Base-by-base conservation (phyloP, 2,329 filamentous ascomycete species). In the Stachybotrys chartarum region DNA sequence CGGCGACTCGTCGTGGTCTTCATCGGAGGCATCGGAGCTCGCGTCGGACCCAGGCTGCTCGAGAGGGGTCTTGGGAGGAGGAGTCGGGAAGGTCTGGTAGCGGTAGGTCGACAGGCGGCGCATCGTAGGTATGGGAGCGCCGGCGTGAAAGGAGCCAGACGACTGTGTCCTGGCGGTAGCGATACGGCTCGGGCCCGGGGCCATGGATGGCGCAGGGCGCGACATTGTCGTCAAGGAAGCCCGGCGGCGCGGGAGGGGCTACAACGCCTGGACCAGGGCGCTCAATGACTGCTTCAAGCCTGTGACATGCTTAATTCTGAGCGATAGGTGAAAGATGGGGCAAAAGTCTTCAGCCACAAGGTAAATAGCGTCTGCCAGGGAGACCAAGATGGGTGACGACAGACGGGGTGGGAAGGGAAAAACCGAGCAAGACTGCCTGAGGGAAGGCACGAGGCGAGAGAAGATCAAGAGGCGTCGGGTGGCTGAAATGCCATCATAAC, bases 11-110 rank as follows among this genome's bases (percentile, higher is more conserved):
- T 80, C 72, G 58, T 75, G 61, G n/a, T 73, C 72, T 48, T 66
- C 61, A 12, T 70, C 68, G 44, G 66, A 64, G 17, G 59, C 60
- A 3, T 59, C 59, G 24, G 66, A 66, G 54, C 63, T 64, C 49
- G 55, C 59, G 51, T 67, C 61, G 18, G 62, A 63, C 45, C 54
- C 63, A 63, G 60, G 74, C 16, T 77, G 78, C 16, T 76, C 78
- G 54, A 84, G 82, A 3, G 85, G 83, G 1, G 83, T 82, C 61
- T 82, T 84, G 12, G 89, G 88, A 16, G 89, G 87, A 39, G 84
- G 79, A 0, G 87, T 88, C 3, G 89, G 88, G 63, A 94, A 93
- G 7, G 90, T 93, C 64, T 92, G 88, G 72, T 93, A 94, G 66
- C 86, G 85, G 60, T 85, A 76, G 7, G 70, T 68, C 8, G 75